Conservation (phyloP, 495 filamentous ascomycete species). For the Symbiotaphrina buchneri region DNA sequence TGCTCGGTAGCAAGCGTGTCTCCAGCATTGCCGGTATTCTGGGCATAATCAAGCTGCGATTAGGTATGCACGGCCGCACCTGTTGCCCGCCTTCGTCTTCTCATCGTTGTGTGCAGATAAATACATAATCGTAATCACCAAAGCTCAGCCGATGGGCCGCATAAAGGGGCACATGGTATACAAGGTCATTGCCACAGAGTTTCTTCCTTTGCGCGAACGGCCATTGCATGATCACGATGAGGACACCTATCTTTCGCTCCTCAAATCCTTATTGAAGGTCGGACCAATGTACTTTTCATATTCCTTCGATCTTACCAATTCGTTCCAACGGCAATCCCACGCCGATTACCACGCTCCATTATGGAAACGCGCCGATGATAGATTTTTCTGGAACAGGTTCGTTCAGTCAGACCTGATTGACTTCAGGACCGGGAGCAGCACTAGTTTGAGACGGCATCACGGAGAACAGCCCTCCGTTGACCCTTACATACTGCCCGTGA, state of each 20-base stretch:
- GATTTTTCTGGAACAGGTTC: constrained; percentile 97
- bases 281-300: constrained; percentile 98
- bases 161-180: constrained; percentile 87
- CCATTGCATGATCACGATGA: constrained; percentile 80
- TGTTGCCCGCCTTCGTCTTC: background rate
- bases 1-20: constrained; percentile 56
- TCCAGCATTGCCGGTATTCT: constrained; percentile 88
- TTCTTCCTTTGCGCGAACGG: constrained; percentile 83
- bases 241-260: constrained; percentile 62
- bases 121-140: constrained; percentile 91
- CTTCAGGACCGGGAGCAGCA: constrained; percentile 31
- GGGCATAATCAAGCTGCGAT: constrained; percentile 69
- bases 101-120: constrained; percentile 36
- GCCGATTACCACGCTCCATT: constrained; percentile 43
- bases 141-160: constrained; percentile 73
- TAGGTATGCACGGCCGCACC: constrained; percentile 35
- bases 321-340: constrained; percentile 75
- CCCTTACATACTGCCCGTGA: constrained; percentile 83
- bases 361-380: constrained; percentile 85
- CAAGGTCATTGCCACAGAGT: constrained; percentile 74
- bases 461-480: constrained; percentile 50
- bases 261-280: constrained; percentile 55
- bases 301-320: constrained; percentile 83
- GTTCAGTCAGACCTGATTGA: constrained; percentile 80
- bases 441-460: constrained; percentile 17